phyloP scores from a whole-genome alignment of 768 basidiomycete species.

The Paxillus ammoniavirescens region DNA sequence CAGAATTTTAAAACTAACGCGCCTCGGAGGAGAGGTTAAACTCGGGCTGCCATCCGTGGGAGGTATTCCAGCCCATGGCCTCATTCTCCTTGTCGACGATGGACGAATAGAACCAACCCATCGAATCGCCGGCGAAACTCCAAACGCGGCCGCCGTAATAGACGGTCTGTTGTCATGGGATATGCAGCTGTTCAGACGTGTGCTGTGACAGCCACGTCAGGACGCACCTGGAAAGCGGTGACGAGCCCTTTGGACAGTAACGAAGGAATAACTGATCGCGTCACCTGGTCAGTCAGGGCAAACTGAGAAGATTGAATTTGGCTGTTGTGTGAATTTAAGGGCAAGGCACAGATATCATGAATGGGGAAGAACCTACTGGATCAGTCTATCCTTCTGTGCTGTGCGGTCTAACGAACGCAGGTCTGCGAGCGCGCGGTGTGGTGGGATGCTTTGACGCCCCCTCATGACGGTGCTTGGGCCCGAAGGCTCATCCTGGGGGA shows the following conservation, averaged over 20 bases:
- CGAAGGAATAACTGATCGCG: slow-evolving; percentile 30
- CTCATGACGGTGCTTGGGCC: neutral
- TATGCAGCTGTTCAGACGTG: neutral
- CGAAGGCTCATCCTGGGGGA: neutral
- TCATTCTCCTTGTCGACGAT: slow-evolving; percentile 9
- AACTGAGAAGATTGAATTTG: slow-evolving; percentile 41
- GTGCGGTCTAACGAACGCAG: slow-evolving; percentile 18
- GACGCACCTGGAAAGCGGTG: slow-evolving; percentile 49
- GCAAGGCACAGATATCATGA: neutral
- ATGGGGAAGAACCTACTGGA: slow-evolving; percentile 21
- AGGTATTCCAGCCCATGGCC: slow-evolving; percentile 1
- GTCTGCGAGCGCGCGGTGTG: slow-evolving; percentile 5
- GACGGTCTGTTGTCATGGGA: slow-evolving; percentile 29
- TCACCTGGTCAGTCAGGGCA: slow-evolving; percentile 34
- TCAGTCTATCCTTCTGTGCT: slow-evolving; percentile 19
- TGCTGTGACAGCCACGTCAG: neutral
- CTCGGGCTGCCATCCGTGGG: slow-evolving; percentile 40
- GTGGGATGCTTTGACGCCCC: neutral
- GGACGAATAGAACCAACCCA: slow-evolving; percentile 50
- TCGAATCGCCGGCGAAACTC: slow-evolving; percentile 49
- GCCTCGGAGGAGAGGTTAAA: slow-evolving; percentile 35
- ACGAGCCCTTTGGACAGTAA: slow-evolving; percentile 32
- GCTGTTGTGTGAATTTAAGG: slow-evolving; percentile 25
- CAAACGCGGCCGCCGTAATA: slow-evolving; percentile 30
- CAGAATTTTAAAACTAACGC: neutral